Conservation (phyloP, 306 rosid genomes). For the Quercus cerris region DNA sequence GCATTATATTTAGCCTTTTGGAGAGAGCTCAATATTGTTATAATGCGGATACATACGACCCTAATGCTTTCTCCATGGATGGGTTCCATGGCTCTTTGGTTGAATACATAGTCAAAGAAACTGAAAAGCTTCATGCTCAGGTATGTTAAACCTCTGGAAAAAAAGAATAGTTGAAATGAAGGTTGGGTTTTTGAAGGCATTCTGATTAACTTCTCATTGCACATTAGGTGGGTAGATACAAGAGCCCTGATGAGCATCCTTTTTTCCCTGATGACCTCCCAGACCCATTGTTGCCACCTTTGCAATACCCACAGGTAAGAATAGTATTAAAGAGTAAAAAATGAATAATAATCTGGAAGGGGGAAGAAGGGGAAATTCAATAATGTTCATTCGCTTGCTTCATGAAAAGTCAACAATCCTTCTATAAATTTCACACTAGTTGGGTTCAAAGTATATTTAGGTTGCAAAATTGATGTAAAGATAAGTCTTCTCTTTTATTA, state of each 20-base stretch:
- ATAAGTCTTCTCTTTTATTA: neutral
- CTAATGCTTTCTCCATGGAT: conserved; percentile 59
- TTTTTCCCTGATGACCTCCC: conserved; percentile 76
- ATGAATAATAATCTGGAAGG: neutral
- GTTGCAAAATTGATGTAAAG: neutral
- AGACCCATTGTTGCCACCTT: conserved; percentile 71
- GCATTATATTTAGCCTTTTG: conserved; percentile 77
- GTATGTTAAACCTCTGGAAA: conserved; percentile 31
- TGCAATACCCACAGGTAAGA: conserved; percentile 80
- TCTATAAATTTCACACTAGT: neutral
- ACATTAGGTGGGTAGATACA: conserved; percentile 78
- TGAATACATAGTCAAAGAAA: conserved; percentile 75
- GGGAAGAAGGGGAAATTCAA: neutral
- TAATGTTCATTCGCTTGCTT: neutral
- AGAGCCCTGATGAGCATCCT: conserved; percentile 95
- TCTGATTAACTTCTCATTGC: conserved; percentile 21
- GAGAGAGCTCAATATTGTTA: conserved; percentile 78
- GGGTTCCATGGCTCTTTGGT: conserved; percentile 79
- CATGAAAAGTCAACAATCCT: neutral
- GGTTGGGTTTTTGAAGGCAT: conserved; percentile 2
- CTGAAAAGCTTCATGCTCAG: conserved; percentile 87
- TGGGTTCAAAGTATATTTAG: neutral
- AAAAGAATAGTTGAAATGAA: conserved; percentile 1
- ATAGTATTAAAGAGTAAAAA: neutral
- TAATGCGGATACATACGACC: conserved; percentile 70